Evolutionary conservation across 108 stramenopile genomes (phyloP), one percentile per base, ranked within the genome.

Genomic region (Nannochloropsis salina): DNA sequence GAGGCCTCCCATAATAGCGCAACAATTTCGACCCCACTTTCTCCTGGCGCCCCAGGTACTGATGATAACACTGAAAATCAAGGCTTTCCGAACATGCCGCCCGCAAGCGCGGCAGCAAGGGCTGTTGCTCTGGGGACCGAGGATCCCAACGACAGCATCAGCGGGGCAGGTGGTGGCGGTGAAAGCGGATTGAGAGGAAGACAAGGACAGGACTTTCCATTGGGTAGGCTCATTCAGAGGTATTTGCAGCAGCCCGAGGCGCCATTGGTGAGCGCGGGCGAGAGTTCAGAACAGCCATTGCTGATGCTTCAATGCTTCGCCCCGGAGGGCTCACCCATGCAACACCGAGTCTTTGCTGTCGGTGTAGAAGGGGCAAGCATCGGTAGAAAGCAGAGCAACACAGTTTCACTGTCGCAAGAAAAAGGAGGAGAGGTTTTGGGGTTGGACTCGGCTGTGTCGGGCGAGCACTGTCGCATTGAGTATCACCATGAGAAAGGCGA

Each of bases 251-350:
- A n/a, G 61, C 61, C 61, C 4, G n/a, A 74, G 61, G 61, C 61
- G 2, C 61, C 61, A 74, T 74, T 74, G 61, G 61, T 74, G 61
- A 74, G 61, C 61, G 61, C 61, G 61, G 61, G n/a, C n/a, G 61
- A 74, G n/a, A 2, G 61, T n/a, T n/a, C 61, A n/a, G 20, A 15
- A 2, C 61, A n/a, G 61, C 61, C 61, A 8, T 6, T 74, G 61
- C 61, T 89, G 41, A 47, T 79, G 44, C 74, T 92, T 42, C 85
- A 91, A 82, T 93, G 92, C 85, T 92, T 92, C 85, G 92, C 92
- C 41, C 92, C 92, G 8, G 92, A 92, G 79, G 92, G 92, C 6
- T 88, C 92, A 12, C 92, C 92, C 10, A 90, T 93, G 44, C 91
- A 92, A 90, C 89, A 44, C n/a, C 43, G 83, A 8, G 43, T 42